Base-by-base conservation (phyloP, 306 rosid genomes). In the Rubus parviflorus region DNA sequence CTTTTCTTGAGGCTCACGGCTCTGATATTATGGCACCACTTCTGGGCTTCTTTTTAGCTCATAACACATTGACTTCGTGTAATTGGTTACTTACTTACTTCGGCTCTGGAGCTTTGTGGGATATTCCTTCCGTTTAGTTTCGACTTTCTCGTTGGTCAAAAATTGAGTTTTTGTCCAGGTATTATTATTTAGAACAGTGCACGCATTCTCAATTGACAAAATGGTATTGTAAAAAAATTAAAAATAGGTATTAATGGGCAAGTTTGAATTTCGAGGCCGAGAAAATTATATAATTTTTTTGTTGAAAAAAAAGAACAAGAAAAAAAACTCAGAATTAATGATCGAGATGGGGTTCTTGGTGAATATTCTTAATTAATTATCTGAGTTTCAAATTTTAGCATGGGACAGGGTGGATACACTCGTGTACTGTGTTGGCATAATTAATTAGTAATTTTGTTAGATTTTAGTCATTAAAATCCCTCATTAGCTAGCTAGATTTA, bases 1-100 rank as follows among this genome's bases (percentile, higher is more conserved):
- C 41, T n/a, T 77, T 83, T 25, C 87, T 35, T 75, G 20, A 51
- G 86, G 70, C 87, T 83, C 86, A 88, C 87, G 72, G 17, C 83
- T 66, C 2, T 62, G 7, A 46, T 1, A 25, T 48, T 35, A 35
- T 43, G 3, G 38, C 38, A 30, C 17, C 6, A 42, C 7, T 64
- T n/a, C 13, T 10, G 6, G 5, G 10, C 30, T 37, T 57, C 2
- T 37, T 30, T 81, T 20, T 43, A 67, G 72, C 72, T 65, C 16
- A 38, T 8, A 41, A 30, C 72, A 49, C 73, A 64, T 79, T 85
- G 82, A 79, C 84, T 85, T 82, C 51, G 64, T 53, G 72, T n/a
- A 42, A 42, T 42, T 42, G 51, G 51, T 66, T 38, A 64, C 2
- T 66, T 40, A 19, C 30, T 40, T 9, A 7, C 69, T 6, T 64